phyloP scores from a whole-genome alignment of 495 filamentous ascomycete genomes.

The Penicillium daleae region DNA sequence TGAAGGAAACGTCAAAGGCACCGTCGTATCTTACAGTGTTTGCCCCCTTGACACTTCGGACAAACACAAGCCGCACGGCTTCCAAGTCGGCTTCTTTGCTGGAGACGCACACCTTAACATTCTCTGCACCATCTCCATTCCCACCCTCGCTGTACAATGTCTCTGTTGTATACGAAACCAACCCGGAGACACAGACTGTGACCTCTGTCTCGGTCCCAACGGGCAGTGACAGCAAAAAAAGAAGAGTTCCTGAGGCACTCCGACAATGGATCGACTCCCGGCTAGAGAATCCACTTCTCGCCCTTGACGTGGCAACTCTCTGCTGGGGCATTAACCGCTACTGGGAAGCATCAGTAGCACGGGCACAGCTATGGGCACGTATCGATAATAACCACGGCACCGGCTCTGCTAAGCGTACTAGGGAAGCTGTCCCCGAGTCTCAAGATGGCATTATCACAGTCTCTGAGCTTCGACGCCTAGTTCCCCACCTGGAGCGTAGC shows the following conservation, averaged over 20 bases:
- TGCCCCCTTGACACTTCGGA: conserved; percentile 40
- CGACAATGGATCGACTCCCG: conserved; percentile 47
- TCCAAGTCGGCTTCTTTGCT: conserved; percentile 20
- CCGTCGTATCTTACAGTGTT: conserved; percentile 43
- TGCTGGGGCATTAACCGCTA: conserved; percentile 50
- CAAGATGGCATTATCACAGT: conserved; percentile 21
- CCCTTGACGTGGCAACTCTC: conserved; percentile 46
- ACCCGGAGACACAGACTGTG: conserved; percentile 43
- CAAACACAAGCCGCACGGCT: conserved; percentile 30
- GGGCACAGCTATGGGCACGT: conserved; percentile 45
- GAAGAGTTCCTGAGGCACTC: conserved; percentile 36
- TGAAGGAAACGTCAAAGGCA: conserved; percentile 35
- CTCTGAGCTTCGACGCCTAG: conserved; percentile 35
- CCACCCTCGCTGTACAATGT: conserved; percentile 40
- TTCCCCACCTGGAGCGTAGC: conserved; percentile 46
- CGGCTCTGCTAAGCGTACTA: conserved; percentile 5
- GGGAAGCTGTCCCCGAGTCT: not conserved
- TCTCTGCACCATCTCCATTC: conserved; percentile 45
- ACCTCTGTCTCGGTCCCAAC: conserved; percentile 37
- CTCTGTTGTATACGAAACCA: conserved; percentile 44
- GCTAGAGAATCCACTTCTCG: conserved; percentile 40
- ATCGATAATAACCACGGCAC: conserved; percentile 33
- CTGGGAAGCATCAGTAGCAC: conserved; percentile 45
- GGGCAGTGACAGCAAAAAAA: conserved; percentile 23
- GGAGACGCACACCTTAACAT: conserved; percentile 44